Evolutionary conservation across 1,284 basidiomycete species (phyloP), one percentile per base, ranked within the genome.

Genomic region (Papiliotrema flavescens): DNA sequence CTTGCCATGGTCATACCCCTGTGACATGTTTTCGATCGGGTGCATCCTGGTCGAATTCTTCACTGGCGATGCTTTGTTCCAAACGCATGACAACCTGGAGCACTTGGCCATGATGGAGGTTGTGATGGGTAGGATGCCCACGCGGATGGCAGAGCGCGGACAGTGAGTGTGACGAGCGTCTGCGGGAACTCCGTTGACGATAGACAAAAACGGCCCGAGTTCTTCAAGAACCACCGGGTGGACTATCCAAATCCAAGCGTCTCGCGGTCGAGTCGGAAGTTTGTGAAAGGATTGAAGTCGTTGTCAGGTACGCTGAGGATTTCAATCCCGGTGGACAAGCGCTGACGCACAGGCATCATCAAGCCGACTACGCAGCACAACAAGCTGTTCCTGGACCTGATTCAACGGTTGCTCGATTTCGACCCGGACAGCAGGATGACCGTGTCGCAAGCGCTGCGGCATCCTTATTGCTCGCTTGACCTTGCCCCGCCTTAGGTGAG

Each of bases 31-130:
- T 80, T 98, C 96, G 13, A 83, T 99, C 51, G 96, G 96, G 7
- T 99, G 96, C 78, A 99, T 99, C 65, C 84, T 99, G 15, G 92
- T 99, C 59, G 96, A 99, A 76, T 98, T 99, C 74, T 96, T 87
- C 78, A 99, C 96, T 2, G 96, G 96, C 35, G 86, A 95, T 44
- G 96, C 96, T 3, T 82, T 98, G 32, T 99, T 98, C 80, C 96
- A 98, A 76, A 98, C 96, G 0, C 95, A 98, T 71, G 95, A 98
- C 78, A 98, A 98, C 73, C 83, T 98, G 13, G 96, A 98, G 73
- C 96, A 99, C 75, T 84, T 99, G 7, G 96, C 96, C 42, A 99
- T 98, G 96, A 99, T 99, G 96, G 94, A 98, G 76, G 86, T 89
- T 63, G 96, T 98, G 35, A 95, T 98, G 85, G 96, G 95, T 57